Conservation (phyloP, 2,329 filamentous ascomycete species). For the Davidsoniella virescens region DNA sequence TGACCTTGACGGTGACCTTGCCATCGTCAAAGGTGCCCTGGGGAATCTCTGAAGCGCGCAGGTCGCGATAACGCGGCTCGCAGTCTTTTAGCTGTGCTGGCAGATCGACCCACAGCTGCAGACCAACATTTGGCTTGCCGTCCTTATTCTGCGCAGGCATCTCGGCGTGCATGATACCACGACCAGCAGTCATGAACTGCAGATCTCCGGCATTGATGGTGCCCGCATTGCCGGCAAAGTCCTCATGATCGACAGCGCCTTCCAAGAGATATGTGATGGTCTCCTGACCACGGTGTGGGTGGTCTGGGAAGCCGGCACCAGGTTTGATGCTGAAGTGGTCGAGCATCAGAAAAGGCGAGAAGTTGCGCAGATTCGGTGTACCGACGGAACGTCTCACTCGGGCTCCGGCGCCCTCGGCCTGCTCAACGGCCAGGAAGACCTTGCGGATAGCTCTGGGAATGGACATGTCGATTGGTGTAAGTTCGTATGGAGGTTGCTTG, state of each 20-base stretch:
- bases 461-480: slow-evolving; percentile 36
- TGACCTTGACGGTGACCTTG: slow-evolving; percentile 72
- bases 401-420: slow-evolving; percentile 77
- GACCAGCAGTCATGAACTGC: slow-evolving; percentile 94
- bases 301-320: slow-evolving; percentile 80
- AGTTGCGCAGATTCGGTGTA: slow-evolving; percentile 65
- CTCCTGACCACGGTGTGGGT: slow-evolving; percentile 70
- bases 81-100: slow-evolving; percentile 67
- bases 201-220: slow-evolving; percentile 77
- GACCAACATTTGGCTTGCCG: slow-evolving; percentile 62
- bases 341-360: slow-evolving; percentile 90
- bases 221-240: slow-evolving; percentile 73
- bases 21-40: slow-evolving; percentile 52
- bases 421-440: slow-evolving; percentile 69
- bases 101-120: slow-evolving; percentile 93
- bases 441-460: slow-evolving; percentile 62
- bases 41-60: slow-evolving; percentile 67
- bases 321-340: slow-evolving; percentile 74
- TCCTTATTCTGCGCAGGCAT: slow-evolving; percentile 74
- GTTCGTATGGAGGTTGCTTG: slow-evolving; percentile 19
- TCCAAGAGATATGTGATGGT: slow-evolving; percentile 77
- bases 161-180: slow-evolving; percentile 85
- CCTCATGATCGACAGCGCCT: slow-evolving; percentile 79
- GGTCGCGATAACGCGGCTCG: slow-evolving; percentile 83
- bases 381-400: slow-evolving; percentile 77